Evolutionary conservation across 495 filamentous ascomycete genomes (phyloP), one percentile per base, ranked within the genome.

Genomic region (Tuber aestivum): DNA sequence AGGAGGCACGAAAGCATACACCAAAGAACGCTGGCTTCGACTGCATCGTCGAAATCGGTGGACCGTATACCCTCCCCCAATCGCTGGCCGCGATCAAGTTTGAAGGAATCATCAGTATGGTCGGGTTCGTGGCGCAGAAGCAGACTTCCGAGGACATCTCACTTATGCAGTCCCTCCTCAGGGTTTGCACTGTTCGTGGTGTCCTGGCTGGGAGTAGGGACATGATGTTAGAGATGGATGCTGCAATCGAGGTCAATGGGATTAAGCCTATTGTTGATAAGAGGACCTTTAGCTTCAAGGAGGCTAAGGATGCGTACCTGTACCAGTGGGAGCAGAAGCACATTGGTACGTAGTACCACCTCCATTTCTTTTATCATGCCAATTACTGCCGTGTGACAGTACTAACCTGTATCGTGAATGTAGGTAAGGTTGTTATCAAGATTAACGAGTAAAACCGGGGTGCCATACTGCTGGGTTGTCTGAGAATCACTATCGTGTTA

Each of bases 11-110:
- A 40, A 90, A 90, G 0, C 35, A 41, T 18, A 41, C 41, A 20
- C 85, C 84, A 14, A 85, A 85, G 8, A 76, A 71, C 5, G 1
- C 50, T 61, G 90, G 91, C 48, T 88, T 91, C 41, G 86, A 91
- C 76, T 85, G 90, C 78, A 84, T 92, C 42, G 78, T 91, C 32
- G 88, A 90, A 80, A 86, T 89, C 32, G 89, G 75, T 23, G 75
- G 75, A 41, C n/a, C 72, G 12, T n/a, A 45, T 8, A 76, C 75
- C 4, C 20, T 76, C 10, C 27, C 21, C 3, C 41, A 76, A 48
- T 68, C 42, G 16, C 38, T 76, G 18, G 42, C 69, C 23, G 48
- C 73, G 23, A 45, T 74, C 41, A 70, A 32, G 65, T 41, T 44
- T 32, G 50, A 56, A 14, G 73, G 73, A 14, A 27, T 70, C 37